Conservation (phyloP, 164 flowering plant species). For the Berberis vulgaris region DNA sequence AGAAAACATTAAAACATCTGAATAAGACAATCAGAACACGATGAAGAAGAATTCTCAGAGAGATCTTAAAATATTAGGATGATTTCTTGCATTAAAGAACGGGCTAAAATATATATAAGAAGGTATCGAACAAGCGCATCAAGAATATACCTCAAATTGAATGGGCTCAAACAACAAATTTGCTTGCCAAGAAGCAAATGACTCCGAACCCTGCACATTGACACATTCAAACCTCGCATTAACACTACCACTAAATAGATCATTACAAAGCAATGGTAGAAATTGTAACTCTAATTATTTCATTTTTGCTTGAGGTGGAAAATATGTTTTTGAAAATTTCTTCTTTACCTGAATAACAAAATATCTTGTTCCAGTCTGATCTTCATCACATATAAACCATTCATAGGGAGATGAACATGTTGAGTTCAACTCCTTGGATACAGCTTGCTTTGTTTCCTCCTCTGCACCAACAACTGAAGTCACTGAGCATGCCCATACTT, state of each 20-base stretch:
- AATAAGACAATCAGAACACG: too few species aligned
- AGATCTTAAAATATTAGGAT: background rate
- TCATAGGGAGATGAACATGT: constrained; percentile 76
- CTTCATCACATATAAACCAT: constrained; percentile 95
- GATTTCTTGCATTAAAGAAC: background rate
- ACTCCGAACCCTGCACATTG: constrained; percentile 78
- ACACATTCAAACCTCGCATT: background rate
- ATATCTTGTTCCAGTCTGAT: constrained; percentile 53
- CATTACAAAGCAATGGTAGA: too few species aligned
- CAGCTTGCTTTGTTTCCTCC: constrained; percentile 94
- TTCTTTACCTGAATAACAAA: constrained; percentile 78
- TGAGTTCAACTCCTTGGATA: constrained; percentile 77
- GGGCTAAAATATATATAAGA: background rate
- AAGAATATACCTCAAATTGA: constrained; percentile 71
- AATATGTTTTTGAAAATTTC: background rate
- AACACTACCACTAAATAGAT: background rate
- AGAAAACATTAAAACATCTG: background rate
- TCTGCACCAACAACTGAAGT: constrained; percentile 92
- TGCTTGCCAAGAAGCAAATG: constrained; percentile 97
- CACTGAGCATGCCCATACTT: too few species aligned
- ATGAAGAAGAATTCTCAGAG: background rate
- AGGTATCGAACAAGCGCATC: background rate
- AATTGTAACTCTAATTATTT: too few species aligned
- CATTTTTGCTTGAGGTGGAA: too few species aligned
- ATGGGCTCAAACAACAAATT: constrained; percentile 82